Evolutionary conservation across 176 grass and related monocot genomes (phyloP).

Genomic region (Urochloa ruziziensis): DNA sequence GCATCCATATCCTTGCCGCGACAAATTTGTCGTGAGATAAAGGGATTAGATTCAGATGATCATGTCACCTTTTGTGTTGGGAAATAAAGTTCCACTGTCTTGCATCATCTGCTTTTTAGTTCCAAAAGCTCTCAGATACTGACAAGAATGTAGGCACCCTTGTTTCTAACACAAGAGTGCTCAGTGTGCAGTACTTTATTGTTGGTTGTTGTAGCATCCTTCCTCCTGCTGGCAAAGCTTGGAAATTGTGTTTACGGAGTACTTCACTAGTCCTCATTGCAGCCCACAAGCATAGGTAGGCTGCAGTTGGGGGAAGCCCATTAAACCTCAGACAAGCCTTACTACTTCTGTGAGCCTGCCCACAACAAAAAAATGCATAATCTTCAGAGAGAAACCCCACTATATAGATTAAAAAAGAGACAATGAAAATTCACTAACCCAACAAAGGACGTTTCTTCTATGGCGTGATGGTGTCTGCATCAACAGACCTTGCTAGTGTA

Average conservation of each 20-base stretch:
- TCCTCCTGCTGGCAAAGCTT: neutral
- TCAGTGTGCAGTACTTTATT: neutral
- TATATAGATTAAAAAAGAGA: too few species aligned
- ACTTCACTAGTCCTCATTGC: neutral
- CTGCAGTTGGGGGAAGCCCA: neutral
- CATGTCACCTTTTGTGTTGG: slow-evolving; percentile 15
- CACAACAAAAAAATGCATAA: neutral
- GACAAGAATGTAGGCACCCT: slow-evolving; percentile 15
- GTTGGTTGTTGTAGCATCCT: too few species aligned
- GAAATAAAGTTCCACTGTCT: slow-evolving; percentile 1
- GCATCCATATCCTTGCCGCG: slow-evolving; percentile 19
- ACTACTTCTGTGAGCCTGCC: neutral
- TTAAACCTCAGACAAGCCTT: neutral
- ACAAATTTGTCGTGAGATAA: slow-evolving; percentile 33
- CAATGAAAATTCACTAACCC: too few species aligned
- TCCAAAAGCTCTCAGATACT: slow-evolving; percentile 4
- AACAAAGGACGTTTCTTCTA: too few species aligned
- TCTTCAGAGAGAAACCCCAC: neutral
- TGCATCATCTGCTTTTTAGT: slow-evolving; percentile 22
- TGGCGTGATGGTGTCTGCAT: too few species aligned
- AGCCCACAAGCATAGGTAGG: neutral
- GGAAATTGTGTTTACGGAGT: neutral
- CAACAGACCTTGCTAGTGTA: neutral
- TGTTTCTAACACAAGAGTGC: neutral
- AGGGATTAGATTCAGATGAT: slow-evolving; percentile 18